phyloP scores from a whole-genome alignment of 352 stramenopile genomes.

The Nothophytophthora sp. region DNA sequence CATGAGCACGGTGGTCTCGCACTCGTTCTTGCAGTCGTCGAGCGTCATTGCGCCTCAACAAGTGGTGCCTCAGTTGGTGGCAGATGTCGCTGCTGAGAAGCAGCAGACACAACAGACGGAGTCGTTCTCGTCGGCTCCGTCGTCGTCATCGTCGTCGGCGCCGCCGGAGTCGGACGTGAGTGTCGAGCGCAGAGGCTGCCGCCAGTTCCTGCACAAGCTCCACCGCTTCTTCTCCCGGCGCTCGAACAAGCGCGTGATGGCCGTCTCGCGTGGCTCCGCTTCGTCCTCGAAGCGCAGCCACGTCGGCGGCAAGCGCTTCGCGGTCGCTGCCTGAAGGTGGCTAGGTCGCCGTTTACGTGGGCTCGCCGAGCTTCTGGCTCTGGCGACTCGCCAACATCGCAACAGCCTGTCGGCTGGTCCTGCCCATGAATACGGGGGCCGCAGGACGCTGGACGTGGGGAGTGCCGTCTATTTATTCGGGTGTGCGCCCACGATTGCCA shows the following conservation, averaged over 20 bases:
- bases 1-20: conserved; percentile 61
- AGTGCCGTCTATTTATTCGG: conserved; percentile 43
- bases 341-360: conserved; percentile 29
- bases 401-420: conserved; percentile 29
- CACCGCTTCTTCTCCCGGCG: conserved; percentile 46
- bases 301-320: conserved; percentile 24
- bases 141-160: conserved; percentile 29
- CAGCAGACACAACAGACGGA: conserved; percentile 15
- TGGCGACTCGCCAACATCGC: conserved; percentile 21
- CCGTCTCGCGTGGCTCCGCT: conserved; percentile 15
- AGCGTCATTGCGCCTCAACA: conserved; percentile 15
- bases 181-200: conserved; percentile 24
- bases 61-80: conserved; percentile 2
- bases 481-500: conserved; percentile 21
- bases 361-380: conserved; percentile 17
- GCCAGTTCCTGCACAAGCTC: conserved; percentile 40
- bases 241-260: conserved; percentile 52
- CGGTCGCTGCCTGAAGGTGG: conserved; percentile 35
- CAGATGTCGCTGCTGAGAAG: conserved; percentile 11
- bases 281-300: conserved; percentile 19
- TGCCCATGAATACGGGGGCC: conserved; percentile 13
- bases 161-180: conserved; percentile 22
- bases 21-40: conserved; percentile 54
- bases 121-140: conserved; percentile 19
- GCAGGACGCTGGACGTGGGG: conserved; percentile 23